These are phyloP conservation scores for Agarophyton chilense DNA, from an alignment of 23 red algal genomes.

Conservation along the genomic window DNA sequence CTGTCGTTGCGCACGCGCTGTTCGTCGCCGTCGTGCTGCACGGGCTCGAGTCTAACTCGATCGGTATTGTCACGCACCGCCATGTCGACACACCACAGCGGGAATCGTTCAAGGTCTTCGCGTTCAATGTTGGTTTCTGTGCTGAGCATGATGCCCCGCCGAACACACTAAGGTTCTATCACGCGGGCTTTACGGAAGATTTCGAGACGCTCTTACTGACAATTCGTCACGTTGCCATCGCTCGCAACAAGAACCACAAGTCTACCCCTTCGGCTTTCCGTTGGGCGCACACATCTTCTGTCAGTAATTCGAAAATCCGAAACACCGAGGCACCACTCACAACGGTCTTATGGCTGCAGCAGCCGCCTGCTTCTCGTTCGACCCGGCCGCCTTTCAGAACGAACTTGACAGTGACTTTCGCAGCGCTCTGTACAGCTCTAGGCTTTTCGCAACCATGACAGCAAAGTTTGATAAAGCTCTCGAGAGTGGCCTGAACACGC, in stretches of 20 bases:
- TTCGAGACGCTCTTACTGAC: constrained; percentile 56
- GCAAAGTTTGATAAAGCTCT: constrained; percentile 37
- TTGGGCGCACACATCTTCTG: constrained; percentile 87
- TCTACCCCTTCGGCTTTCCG: constrained; percentile 75
- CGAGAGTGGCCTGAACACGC: background rate
- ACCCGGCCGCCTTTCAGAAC: no score
- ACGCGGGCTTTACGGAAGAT: no score
- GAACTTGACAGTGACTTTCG: no score
- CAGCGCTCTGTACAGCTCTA: constrained; percentile 82
- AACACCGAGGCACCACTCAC: background rate
- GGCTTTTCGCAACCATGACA: constrained; percentile 69
- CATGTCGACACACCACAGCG: constrained; percentile 30
- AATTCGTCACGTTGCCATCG: constrained; percentile 29
- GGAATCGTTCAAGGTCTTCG: constrained; percentile 57
- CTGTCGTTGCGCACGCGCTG: background rate
- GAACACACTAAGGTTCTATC: constrained; percentile 72
- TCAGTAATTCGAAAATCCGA: constrained; percentile 66
- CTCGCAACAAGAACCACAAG: background rate
- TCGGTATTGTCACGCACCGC: no score
- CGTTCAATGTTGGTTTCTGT: constrained; percentile 87
- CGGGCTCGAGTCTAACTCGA: constrained; percentile 83
- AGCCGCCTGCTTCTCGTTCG: no score
- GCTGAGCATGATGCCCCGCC: constrained; percentile 30
- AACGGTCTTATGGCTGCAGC: no score
- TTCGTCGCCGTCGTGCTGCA: constrained; percentile 79